Evolutionary conservation across 2,329 filamentous ascomycete genomes (phyloP), one percentile per base, ranked within the genome.

Genomic region (Exophiala mesophila): DNA sequence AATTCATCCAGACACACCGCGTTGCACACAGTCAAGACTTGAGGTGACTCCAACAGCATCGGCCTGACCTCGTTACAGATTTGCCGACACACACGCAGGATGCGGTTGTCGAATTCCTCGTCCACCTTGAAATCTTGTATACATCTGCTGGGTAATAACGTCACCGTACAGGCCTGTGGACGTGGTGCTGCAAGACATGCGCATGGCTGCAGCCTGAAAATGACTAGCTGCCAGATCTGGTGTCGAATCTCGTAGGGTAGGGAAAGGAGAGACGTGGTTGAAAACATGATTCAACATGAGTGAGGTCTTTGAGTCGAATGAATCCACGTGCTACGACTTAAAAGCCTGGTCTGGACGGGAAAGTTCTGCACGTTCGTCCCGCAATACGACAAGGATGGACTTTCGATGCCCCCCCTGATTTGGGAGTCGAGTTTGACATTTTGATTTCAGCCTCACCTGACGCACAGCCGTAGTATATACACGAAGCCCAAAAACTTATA

Each of bases 171-270:
- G 9, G 9, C 24, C 16, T 24, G 36, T n/a, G n/a, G n/a, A n/a
- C n/a, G n/a, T 6, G 30, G 36, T 19, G 20, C 23, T 20, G 28
- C 21, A 17, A 19, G 15, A n/a, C 40, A 41, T 41, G 28, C 38
- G 41, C 45, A 48, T 10, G 45, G 32, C 12, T 45, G 19, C 13
- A 49, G 17, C 19, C 32, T 38, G 9, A 38, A 35, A 19, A 46
- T 23, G n/a, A 44, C 32, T 10, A 44, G 19, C 12, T 20, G 9
- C 40, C 41, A 47, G 21, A 47, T 46, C 23, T 49, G 42, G 9
- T 36, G 38, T 9, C 46, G 42, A 20, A 49, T 17, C 15, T 49
- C 46, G 36, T 31, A 46, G 4, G 43, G 46, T 12, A 46, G 42
- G n/a, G 19, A 15, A 26, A 49, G 35, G 18, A 49, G 35, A n/a